These are phyloP conservation scores for Marasmius sp. DNA, from an alignment of 1,284 basidiomycete species.

Conservation along the genomic window DNA sequence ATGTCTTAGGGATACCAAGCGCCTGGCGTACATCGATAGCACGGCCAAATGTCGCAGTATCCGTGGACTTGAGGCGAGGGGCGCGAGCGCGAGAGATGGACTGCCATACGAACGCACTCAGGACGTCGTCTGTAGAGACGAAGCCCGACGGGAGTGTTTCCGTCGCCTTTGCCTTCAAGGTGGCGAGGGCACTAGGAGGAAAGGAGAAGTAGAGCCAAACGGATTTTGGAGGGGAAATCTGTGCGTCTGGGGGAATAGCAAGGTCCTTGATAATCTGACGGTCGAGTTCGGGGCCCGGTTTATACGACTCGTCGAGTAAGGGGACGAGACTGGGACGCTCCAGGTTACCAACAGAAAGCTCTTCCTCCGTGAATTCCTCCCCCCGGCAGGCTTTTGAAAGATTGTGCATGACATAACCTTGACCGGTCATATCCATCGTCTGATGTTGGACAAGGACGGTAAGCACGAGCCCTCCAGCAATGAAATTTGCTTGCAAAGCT, in stretches of 20 bases:
- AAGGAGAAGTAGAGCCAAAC: slow-evolving; percentile 25
- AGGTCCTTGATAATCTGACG: slow-evolving; percentile 12
- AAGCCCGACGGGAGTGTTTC: slow-evolving; percentile 15
- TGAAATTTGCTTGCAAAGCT: slow-evolving; percentile 25
- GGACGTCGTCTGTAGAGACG: slow-evolving; percentile 28
- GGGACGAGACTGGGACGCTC: slow-evolving; percentile 17
- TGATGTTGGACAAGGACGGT: slow-evolving; percentile 25
- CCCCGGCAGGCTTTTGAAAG: slow-evolving; percentile 23
- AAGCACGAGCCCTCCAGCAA: slow-evolving; percentile 24
- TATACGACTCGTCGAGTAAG: slow-evolving; percentile 19
- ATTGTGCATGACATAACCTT: slow-evolving; percentile 22
- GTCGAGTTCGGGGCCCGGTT: slow-evolving; percentile 10
- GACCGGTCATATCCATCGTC: slow-evolving; percentile 29
- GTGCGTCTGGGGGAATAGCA: not conserved
- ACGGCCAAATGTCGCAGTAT: slow-evolving; percentile 20
- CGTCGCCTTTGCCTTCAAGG: slow-evolving; percentile 21
- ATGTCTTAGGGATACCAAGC: slow-evolving; percentile 20
- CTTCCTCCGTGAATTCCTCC: slow-evolving; percentile 22
- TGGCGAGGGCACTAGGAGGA: slow-evolving; percentile 14
- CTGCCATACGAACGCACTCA: slow-evolving; percentile 29
- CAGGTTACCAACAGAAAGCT: slow-evolving; percentile 20
- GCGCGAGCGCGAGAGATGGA: slow-evolving; percentile 23
- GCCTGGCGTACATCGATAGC: slow-evolving; percentile 27
- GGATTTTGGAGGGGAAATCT: slow-evolving; percentile 10
- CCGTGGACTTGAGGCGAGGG: slow-evolving; percentile 17